Percentiles rank a stretch among this genome's conserved stretches.
Conservation (phyloP, 1,284 basidiomycete species). For the Pseudomicrostroma phylloplanum region DNA sequence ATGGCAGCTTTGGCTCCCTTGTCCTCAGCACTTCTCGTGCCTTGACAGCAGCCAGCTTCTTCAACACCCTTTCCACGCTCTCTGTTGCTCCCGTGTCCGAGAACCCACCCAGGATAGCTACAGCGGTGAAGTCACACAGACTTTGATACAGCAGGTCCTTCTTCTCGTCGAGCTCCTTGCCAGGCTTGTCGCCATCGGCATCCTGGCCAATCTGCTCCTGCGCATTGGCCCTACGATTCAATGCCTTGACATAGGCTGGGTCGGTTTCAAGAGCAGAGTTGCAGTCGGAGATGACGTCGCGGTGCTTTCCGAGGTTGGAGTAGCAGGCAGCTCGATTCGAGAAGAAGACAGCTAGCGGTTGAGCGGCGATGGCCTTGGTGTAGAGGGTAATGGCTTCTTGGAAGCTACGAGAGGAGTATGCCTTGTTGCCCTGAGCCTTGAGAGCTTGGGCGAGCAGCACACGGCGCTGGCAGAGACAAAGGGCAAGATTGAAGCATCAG, state of each 20-base stretch:
- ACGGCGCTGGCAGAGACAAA: constrained; percentile 59
- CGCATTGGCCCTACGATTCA: constrained; percentile 84
- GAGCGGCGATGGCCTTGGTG: constrained; percentile 72
- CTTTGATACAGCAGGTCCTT: constrained; percentile 31
- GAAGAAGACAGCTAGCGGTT: constrained; percentile 87
- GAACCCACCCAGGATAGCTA: constrained; percentile 90
- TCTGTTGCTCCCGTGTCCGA: constrained; percentile 70
- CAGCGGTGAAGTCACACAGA: constrained; percentile 76
- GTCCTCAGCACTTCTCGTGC: constrained; percentile 67
- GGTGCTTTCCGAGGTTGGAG: constrained; percentile 77
- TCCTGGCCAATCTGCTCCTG: constrained; percentile 70
- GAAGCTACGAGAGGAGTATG: constrained; percentile 76
- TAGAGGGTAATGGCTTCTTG: constrained; percentile 73
- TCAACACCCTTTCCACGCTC: constrained; percentile 84
- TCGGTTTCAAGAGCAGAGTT: constrained; percentile 81
- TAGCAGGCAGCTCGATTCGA: constrained; percentile 94
- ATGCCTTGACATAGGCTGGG: constrained; percentile 81
- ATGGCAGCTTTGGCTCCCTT: constrained; percentile 78
- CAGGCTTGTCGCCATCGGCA: constrained; percentile 64
- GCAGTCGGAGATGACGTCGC: constrained; percentile 84
- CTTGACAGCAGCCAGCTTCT: constrained; percentile 69
- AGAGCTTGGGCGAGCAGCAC: constrained; percentile 68
- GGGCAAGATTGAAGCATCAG: constrained; percentile 1
- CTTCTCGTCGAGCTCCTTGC: constrained; percentile 34
- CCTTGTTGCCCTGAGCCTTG: constrained; percentile 82